Evolutionary conservation across 495 filamentous ascomycete species (phyloP), one percentile per base, ranked within the genome.

Genomic region (Talaromyces wortmannii): DNA sequence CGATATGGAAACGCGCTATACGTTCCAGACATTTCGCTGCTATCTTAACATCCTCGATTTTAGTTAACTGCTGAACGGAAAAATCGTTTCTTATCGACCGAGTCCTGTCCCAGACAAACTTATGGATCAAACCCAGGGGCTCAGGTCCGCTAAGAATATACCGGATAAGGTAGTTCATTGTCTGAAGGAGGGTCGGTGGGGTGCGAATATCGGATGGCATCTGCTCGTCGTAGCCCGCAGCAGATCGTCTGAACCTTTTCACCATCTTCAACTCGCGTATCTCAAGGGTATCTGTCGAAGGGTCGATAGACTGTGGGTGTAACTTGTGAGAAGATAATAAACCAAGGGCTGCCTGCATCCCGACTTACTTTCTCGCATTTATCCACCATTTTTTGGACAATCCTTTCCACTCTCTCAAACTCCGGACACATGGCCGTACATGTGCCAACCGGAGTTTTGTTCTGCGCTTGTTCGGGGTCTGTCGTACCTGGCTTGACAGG

Each of bases 341-440:
- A 5, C 15, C 10, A 7, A 47, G 42, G 36, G n/a, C 33, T 5
- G 45, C 12, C 23, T 55, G 13, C 23, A 31, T 42, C 16, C 13
- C 7, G 7, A 8, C 15, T 15, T 70, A 81, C 82, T 74, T 80
- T 83, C 67, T 86, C 83, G 54, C 72, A 76, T 52, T 74, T 76
- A 63, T 86, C 83, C 33, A 85, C 78, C 73, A 78, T 81, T 55
- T 80, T 78, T 59, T 84, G 78, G 56, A 87, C 83, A 49, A 95
- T 91, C 16, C 92, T 82, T 32, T 87, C 82, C 12, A 92, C 79
- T 40, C 86, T 76, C 71, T 99, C 95, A 63, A 84, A 96, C 59
- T 92, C 86, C 0, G 95, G 90, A 67, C 95, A 99, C 92, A 96
- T 97, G 56, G 90, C 85, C 59, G 88, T 83, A 63, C 92, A 97